Conservation (phyloP, 148 eudicot species). For the Limonium bicolor region DNA sequence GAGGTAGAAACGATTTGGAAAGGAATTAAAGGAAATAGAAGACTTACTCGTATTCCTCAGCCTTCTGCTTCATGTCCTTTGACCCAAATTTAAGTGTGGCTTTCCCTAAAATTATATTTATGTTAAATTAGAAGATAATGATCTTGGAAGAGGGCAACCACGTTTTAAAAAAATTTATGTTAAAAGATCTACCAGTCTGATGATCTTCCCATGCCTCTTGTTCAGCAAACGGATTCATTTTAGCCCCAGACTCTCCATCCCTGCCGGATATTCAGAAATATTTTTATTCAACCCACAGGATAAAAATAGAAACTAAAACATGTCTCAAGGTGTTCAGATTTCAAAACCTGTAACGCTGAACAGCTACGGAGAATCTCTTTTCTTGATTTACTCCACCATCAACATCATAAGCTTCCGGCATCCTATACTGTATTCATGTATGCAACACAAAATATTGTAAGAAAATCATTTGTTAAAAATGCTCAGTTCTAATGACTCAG, state of each 20-base stretch:
- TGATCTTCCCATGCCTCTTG: constrained; percentile 76
- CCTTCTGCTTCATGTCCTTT: constrained; percentile 34
- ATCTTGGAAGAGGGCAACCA: not conserved
- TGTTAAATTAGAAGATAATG: constrained; percentile 6
- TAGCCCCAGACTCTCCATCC: constrained; percentile 52
- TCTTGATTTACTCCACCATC: constrained; percentile 80
- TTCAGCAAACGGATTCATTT: constrained; percentile 83
- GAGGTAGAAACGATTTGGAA: too few relatives aligned
- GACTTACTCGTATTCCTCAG: constrained; percentile 47
- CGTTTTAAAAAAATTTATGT: not conserved
- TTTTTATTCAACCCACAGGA: not conserved
- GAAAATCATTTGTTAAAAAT: too few relatives aligned
- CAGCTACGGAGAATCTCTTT: constrained; percentile 53
- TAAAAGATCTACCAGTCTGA: constrained; percentile 33
- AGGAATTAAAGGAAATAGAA: constrained; percentile 2
- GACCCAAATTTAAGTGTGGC: constrained; percentile 87
- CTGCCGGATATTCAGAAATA: constrained; percentile 5
- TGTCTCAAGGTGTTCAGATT: not conserved
- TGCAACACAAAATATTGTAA: too few relatives aligned
- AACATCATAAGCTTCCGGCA: constrained; percentile 70
- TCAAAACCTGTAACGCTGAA: constrained; percentile 60
- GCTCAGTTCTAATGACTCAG: too few relatives aligned
- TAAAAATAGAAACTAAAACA: not conserved
- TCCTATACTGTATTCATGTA: constrained; percentile 35
- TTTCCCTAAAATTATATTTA: constrained; percentile 42